Conservation (phyloP, 2,329 filamentous ascomycete species). For the Fusarium tuaranense region DNA sequence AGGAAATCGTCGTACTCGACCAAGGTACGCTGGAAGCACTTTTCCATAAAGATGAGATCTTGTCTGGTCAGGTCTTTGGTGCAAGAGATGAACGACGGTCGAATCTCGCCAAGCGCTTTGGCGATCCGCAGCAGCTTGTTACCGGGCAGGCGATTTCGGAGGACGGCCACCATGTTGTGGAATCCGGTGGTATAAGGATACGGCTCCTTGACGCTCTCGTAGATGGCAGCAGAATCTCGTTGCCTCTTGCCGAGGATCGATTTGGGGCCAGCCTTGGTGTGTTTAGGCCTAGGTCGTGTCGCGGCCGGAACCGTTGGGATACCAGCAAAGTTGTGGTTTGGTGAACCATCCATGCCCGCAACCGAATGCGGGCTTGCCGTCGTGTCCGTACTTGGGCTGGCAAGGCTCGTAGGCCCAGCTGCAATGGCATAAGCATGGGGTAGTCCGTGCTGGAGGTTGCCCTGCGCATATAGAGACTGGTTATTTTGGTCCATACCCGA, state of each 20-base stretch:
- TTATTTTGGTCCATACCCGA: slow-evolving; percentile 62
- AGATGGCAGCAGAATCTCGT: slow-evolving; percentile 85
- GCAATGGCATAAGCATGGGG: slow-evolving; percentile 75
- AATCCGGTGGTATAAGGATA: slow-evolving; percentile 93
- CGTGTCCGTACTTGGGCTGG: slow-evolving; percentile 73
- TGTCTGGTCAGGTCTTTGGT: slow-evolving; percentile 89
- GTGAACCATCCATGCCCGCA: slow-evolving; percentile 67
- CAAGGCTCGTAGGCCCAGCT: slow-evolving; percentile 70
- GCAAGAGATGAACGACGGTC: slow-evolving; percentile 92
- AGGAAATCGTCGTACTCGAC: slow-evolving; percentile 96
- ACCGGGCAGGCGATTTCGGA: slow-evolving; percentile 81
- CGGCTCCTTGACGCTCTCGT: slow-evolving; percentile 88
- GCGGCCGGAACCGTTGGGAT: slow-evolving; percentile 41
- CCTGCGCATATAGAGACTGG: slow-evolving; percentile 63
- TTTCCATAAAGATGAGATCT: slow-evolving; percentile 97
- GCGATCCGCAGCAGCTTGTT: slow-evolving; percentile 86
- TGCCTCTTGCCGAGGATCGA: slow-evolving; percentile 69
- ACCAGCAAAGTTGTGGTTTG: slow-evolving; percentile 48
- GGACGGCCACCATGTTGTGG: slow-evolving; percentile 84
- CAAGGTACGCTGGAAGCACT: slow-evolving; percentile 92
- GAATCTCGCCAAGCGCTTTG: slow-evolving; percentile 87
- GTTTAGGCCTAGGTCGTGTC: slow-evolving; percentile 58
- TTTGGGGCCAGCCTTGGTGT: slow-evolving; percentile 56
- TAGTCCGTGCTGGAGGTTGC: slow-evolving; percentile 70
- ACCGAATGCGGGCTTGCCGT: slow-evolving; percentile 70